A percentile compares a stretch with the other conserved stretches of the same genome.
These are phyloP conservation scores for Puccinia novopanici DNA, from an alignment of 1,284 basidiomycete genomes.

Conservation along the genomic window DNA sequence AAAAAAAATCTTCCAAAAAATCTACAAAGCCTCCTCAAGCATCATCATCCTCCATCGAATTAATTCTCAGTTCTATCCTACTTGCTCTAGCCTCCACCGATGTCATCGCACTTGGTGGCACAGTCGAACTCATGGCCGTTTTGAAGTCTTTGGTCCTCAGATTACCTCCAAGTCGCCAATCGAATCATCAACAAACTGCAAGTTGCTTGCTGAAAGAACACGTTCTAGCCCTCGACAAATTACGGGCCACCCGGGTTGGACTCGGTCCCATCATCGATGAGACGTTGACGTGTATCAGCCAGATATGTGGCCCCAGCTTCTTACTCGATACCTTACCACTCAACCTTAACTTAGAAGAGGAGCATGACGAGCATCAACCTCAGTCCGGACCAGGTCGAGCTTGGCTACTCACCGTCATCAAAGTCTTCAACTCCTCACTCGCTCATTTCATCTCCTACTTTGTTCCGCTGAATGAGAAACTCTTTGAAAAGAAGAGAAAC, in stretches of 20 bases:
- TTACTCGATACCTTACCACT: conserved; percentile 77
- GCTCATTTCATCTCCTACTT: conserved; percentile 85
- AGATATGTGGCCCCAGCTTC: conserved; percentile 79
- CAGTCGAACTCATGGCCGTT: conserved; percentile 17
- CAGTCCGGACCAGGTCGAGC: conserved; percentile 64
- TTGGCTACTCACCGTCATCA: conserved; percentile 70
- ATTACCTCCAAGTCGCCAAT: conserved; percentile 56
- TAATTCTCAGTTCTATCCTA: conserved; percentile 70
- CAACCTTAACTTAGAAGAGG: conserved; percentile 67
- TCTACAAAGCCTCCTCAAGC: conserved; percentile 66
- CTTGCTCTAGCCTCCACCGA: conserved; percentile 69
- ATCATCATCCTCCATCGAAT: conserved; percentile 63
- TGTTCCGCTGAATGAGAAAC: conserved; percentile 86
- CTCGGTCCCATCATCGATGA: conserved; percentile 89
- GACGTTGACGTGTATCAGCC: conserved; percentile 67
- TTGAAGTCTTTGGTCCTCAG: conserved; percentile 61
- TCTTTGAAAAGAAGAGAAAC: conserved; percentile 69
- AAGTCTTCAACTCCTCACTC: conserved; percentile 75
- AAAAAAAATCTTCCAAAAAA: conserved; percentile 67
- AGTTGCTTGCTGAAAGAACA: conserved; percentile 76
- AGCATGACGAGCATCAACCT: conserved; percentile 39
- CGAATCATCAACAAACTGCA: conserved; percentile 67
- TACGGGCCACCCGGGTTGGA: conserved; percentile 70
- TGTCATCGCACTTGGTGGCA: conserved; percentile 63
- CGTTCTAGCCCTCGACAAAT: conserved; percentile 73